Conservation (phyloP, 352 stramenopile genomes). For the Aphanomyces euteiches region DNA sequence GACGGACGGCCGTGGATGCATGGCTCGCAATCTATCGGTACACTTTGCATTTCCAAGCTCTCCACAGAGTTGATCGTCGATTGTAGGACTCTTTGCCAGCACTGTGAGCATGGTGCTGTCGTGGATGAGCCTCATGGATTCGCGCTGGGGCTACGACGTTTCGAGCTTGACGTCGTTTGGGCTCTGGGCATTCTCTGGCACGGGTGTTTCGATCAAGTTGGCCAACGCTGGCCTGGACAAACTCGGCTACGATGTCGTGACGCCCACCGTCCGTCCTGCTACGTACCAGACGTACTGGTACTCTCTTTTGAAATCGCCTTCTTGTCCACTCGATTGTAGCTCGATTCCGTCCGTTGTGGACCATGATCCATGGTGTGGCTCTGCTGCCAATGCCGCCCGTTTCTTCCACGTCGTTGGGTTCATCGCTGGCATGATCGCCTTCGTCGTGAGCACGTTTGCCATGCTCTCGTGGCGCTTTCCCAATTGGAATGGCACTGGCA, state of each 20-base stretch:
- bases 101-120: conserved; percentile 49
- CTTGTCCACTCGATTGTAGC: conserved; percentile 28
- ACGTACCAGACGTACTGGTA: conserved; percentile 42
- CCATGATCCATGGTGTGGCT: conserved; percentile 66
- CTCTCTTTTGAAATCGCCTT: background rate
- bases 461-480: conserved; percentile 56
- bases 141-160: conserved; percentile 56
- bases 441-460: conserved; percentile 52
- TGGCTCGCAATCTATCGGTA: no score
- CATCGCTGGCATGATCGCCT: conserved; percentile 51
- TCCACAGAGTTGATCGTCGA: no score
- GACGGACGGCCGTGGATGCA: no score
- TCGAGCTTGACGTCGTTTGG: conserved; percentile 73
- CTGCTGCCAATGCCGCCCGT: conserved; percentile 43
- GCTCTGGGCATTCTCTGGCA: conserved; percentile 61
- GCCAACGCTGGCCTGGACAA: conserved; percentile 60
- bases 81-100: conserved; percentile 48
- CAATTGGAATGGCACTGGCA: conserved; percentile 67
- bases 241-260: conserved; percentile 37
- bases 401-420: conserved; percentile 52
- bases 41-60: no score
- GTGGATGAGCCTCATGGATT: conserved; percentile 42
- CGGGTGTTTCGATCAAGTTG: conserved; percentile 75
- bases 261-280: conserved; percentile 32
- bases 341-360: conserved; percentile 38